Conservation (phyloP, 2,329 filamentous ascomycete genomes). For the Ophiostoma pallidulum region DNA sequence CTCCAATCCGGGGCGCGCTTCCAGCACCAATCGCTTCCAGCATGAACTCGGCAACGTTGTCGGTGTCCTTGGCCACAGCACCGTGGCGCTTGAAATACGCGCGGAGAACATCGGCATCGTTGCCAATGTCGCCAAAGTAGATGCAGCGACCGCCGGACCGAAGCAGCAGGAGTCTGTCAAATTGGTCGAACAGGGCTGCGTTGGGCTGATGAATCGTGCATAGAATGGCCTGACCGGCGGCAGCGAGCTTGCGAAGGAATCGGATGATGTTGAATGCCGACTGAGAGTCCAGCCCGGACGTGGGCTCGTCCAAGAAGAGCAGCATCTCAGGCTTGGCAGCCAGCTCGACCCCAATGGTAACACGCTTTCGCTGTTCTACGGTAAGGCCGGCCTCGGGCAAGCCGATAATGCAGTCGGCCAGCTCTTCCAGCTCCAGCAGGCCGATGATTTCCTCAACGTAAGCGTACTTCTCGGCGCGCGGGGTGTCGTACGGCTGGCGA, state of each 20-base stretch:
- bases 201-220: conserved; percentile 91
- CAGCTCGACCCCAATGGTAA: conserved; percentile 88
- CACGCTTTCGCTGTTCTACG: conserved; percentile 57
- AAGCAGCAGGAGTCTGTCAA: conserved; percentile 71
- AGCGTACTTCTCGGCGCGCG: conserved; percentile 44
- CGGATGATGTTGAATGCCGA: conserved; percentile 69
- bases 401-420: conserved; percentile 51
- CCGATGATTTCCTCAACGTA: conserved; percentile 52
- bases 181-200: conserved; percentile 77
- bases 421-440: conserved; percentile 48
- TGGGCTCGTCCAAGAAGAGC: conserved; percentile 72
- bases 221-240: conserved; percentile 77
- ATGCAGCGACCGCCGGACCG: conserved; percentile 71
- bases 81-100: conserved; percentile 52
- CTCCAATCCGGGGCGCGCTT: conserved; percentile 59
- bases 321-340: conserved; percentile 72
- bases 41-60: conserved; percentile 69
- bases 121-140: conserved; percentile 78
- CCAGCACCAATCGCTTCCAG: conserved; percentile 75
- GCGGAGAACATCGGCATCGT: conserved; percentile 62
- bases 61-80: conserved; percentile 45
- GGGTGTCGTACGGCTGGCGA: conserved; percentile 45
- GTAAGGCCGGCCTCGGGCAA: conserved; percentile 59
- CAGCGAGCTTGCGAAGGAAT: conserved; percentile 66
- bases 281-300: conserved; percentile 63